phyloP scores from a whole-genome alignment of 2,329 filamentous ascomycete species.

The Colletotrichum siamense region DNA sequence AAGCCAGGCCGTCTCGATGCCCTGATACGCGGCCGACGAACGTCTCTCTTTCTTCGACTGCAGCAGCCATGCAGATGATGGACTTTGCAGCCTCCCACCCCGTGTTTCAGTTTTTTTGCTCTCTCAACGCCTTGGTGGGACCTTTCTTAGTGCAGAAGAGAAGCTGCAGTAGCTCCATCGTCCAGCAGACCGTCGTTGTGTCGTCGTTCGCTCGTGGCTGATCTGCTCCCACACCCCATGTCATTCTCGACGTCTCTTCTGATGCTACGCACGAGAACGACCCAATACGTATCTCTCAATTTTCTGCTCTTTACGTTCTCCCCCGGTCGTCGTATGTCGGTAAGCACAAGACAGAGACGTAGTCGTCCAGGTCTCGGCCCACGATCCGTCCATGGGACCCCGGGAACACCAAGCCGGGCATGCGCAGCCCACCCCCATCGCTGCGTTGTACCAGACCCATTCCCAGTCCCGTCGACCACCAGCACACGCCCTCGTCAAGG shows the following conservation, averaged over 20 bases:
- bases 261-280: neutral
- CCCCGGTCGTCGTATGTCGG: neutral
- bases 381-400: slow-evolving; percentile 11
- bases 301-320: neutral
- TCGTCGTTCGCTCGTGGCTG: neutral
- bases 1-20: neutral
- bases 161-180: neutral
- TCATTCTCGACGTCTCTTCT: neutral
- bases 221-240: neutral
- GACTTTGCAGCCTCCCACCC: neutral
- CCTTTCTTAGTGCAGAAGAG: neutral
- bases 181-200: neutral
- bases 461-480: neutral
- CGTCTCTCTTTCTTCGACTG: neutral
- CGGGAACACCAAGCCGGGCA: slow-evolving; percentile 4
- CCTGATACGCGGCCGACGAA: slow-evolving; percentile 1
- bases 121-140: slow-evolving; percentile 7
- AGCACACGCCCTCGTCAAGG: neutral
- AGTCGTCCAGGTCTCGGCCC: slow-evolving; percentile 1
- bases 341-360: neutral
- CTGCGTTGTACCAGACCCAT: slow-evolving; percentile 12
- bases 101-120: slow-evolving; percentile 8
- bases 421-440: slow-evolving; percentile 3
- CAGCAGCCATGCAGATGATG: neutral
- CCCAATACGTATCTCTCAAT: neutral